Conservation (phyloP, 192 early-diverging fungal species). For the Cladochytrium replicatum region DNA sequence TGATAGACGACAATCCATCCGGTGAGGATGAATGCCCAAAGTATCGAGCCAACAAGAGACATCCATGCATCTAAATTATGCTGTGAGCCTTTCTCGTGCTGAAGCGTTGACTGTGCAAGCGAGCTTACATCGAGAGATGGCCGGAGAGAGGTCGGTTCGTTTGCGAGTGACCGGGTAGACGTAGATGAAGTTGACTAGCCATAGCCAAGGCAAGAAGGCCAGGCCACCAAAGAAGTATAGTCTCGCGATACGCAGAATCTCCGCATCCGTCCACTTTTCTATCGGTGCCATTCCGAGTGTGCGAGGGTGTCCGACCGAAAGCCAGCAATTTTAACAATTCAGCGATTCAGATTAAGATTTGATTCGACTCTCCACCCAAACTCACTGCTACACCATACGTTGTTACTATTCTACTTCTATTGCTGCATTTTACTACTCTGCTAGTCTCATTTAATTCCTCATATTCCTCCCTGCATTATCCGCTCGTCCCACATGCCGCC, state of each 20-base stretch:
- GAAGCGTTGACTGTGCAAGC: no score
- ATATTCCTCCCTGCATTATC: no score
- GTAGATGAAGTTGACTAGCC: conserved; percentile 63
- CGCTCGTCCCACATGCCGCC: no score
- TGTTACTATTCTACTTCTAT: no score
- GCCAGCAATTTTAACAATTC: no score
- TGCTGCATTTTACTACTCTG: no score
- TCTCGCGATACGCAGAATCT: conserved; percentile 47
- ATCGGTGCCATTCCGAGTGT: conserved; percentile 11
- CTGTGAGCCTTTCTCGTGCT: no score
- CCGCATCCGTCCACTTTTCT: conserved; percentile 39
- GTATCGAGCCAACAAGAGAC: conserved; percentile 37
- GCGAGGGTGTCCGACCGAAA: no score
- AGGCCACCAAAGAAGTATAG: conserved; percentile 43
- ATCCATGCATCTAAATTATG: conserved; percentile 49
- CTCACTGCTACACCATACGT: no score
- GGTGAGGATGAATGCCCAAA: conserved; percentile 37
- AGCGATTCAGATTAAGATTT: no score
- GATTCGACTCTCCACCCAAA: no score
- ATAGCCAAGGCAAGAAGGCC: conserved; percentile 47
- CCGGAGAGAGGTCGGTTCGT: conserved; percentile 31
- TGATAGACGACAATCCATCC: conserved; percentile 55
- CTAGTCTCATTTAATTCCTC: no score
- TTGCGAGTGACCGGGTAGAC: conserved; percentile 42
- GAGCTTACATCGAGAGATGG: conserved; percentile 45